Evolutionary conservation across 2,329 filamentous ascomycete species (phyloP).

Genomic region (Penicillium sp.): DNA sequence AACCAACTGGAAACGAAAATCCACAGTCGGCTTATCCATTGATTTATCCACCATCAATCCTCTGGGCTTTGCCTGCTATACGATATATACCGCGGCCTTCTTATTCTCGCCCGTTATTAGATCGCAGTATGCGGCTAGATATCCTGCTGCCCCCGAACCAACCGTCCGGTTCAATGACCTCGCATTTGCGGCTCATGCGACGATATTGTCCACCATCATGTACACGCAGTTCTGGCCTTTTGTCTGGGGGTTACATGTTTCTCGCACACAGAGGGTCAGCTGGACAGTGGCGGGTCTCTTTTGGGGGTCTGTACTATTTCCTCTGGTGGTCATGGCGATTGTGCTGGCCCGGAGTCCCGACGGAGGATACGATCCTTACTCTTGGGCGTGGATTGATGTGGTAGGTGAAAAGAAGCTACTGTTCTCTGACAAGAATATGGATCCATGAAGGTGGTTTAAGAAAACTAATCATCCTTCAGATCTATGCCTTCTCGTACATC

Average conservation of each 20-base stretch:
- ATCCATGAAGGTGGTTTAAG: background rate
- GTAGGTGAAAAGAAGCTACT: conserved; percentile 38
- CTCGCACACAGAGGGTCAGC: conserved; percentile 52
- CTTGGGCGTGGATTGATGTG: conserved; percentile 64
- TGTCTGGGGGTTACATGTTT: conserved; percentile 72
- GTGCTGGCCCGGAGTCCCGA: conserved; percentile 44
- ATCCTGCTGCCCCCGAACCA: conserved; percentile 68
- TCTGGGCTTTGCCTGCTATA: conserved; percentile 63
- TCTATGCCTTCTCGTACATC: conserved; percentile 73
- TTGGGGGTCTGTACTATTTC: conserved; percentile 59
- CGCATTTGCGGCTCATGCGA: conserved; percentile 77
- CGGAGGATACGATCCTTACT: conserved; percentile 45
- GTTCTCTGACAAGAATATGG: background rate
- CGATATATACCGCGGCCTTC: conserved; percentile 69
- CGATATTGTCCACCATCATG: conserved; percentile 67
- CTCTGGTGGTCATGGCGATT: conserved; percentile 37
- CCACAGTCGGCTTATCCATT: conserved; percentile 78
- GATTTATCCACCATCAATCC: conserved; percentile 77
- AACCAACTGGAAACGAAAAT: conserved; percentile 70
- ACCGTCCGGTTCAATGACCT: conserved; percentile 90
- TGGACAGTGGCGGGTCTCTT: conserved; percentile 65
- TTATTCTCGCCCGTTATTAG: conserved; percentile 76
- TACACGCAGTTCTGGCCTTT: conserved; percentile 69
- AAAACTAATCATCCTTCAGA: conserved; percentile 34
- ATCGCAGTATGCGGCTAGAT: conserved; percentile 75